Evolutionary conservation across 441 rosid species (phyloP), one percentile per base, ranked within the genome.

Genomic region (Erodium moschatum): DNA sequence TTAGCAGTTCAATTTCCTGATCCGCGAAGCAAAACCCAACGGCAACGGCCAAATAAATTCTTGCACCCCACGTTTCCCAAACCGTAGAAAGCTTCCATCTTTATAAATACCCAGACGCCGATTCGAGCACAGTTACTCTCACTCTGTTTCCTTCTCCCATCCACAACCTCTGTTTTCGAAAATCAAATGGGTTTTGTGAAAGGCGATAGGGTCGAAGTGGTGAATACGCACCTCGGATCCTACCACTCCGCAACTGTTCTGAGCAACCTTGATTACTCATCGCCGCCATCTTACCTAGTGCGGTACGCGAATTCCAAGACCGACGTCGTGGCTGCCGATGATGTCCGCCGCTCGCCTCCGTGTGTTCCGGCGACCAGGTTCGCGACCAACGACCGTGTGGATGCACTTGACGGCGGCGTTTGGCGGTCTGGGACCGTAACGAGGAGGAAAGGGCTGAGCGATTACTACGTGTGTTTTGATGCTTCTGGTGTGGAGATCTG

Each of bases 331-430:
- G 2, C n/a, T 10, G n/a, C 50, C 13, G 50, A 10, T 10, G n/a
- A 44, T 44, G n/a, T 44, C 50, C 50, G 50, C n/a, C 50, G 50
- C n/a, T 44, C 50, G 50, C 50, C 50, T 10, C 50, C 50, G 50
- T 44, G 50, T 10, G 9, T 44, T 4, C 50, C 50, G 50, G 50
- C n/a, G 50, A 44, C 50, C 2, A 44, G 50, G 4, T 44, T 10
- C 50, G 50, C 50, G n/a, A 10, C n/a, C 4, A 44, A 44, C 50
- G 50, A 44, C 50, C 50, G n/a, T 10, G 50, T 44, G 0, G 50
- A 44, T 44, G 50, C 50, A 3, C n/a, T 44, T 1, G 50, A 44
- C 50, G 50, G n/a, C 50, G n/a, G 50, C 50, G n/a, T 10, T 44
- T 44, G 50, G 50, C 9, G 50, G 50, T 10, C n/a, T 11, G 50